A percentile compares a stretch with the other conserved stretches of the same genome.
Evolutionary conservation across 352 stramenopile genomes (phyloP).

Genomic region (Peronospora tabacina): DNA sequence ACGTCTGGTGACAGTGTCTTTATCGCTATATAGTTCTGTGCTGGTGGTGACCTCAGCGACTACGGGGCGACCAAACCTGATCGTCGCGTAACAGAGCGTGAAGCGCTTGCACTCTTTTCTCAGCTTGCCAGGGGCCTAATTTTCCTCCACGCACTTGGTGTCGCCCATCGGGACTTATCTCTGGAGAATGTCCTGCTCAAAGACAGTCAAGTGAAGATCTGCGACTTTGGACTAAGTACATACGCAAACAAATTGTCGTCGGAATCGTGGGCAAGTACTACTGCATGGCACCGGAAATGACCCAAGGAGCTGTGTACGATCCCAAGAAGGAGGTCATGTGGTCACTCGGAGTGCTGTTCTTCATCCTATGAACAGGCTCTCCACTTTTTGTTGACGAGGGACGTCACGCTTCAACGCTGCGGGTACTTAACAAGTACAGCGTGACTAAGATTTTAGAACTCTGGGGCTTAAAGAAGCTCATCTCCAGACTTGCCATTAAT

Average conservation of each 20-base stretch:
- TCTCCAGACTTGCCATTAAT: constrained; percentile 30
- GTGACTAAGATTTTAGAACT: constrained; percentile 49
- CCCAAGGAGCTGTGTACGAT: constrained; percentile 34
- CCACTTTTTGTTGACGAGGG: constrained; percentile 24
- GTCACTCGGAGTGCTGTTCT: constrained; percentile 58
- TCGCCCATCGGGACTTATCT: constrained; percentile 49
- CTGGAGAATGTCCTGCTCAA: constrained; percentile 56
- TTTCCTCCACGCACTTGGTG: constrained; percentile 40
- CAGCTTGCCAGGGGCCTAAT: constrained; percentile 35
- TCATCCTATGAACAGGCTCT: constrained; percentile 57
- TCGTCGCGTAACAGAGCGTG: constrained; percentile 25
- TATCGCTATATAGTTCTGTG: constrained; percentile 62
- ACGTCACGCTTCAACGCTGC: constrained; percentile 39
- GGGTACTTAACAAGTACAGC: constrained; percentile 38
- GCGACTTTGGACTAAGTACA: constrained; percentile 52
- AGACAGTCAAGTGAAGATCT: constrained; percentile 29
- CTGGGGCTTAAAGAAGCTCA: constrained; percentile 36
- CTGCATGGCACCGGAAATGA: constrained; percentile 60
- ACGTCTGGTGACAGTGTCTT: constrained; percentile 33
- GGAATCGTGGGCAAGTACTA: constrained; percentile 45
- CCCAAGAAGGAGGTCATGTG: constrained; percentile 45
- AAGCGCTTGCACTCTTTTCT: constrained; percentile 30
- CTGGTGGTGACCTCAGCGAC: constrained; percentile 50
- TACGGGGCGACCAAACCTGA: constrained; percentile 31
- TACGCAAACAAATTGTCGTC: constrained; percentile 10